A percentile compares a stretch with the other conserved stretches of the same genome.
Conservation (phyloP, 1,284 basidiomycete genomes). For the Apiotrichum sp. region DNA sequence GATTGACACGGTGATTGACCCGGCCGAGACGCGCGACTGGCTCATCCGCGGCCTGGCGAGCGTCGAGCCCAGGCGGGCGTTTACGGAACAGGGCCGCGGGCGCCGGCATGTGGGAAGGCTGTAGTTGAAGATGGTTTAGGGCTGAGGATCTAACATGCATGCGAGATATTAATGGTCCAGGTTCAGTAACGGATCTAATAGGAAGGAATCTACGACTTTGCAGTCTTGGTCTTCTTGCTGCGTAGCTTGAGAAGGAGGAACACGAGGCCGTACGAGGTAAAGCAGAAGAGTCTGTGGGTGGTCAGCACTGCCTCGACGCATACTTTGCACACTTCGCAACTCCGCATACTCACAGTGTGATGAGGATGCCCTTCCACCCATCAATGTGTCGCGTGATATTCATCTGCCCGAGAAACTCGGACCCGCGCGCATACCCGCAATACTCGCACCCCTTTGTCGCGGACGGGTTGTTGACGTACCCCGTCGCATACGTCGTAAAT, state of each 20-base stretch:
- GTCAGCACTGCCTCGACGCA: no score
- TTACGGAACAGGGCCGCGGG: background rate
- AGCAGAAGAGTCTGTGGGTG: slow-evolving; percentile 12
- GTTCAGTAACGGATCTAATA: no score
- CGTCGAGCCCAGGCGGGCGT: slow-evolving; percentile 5
- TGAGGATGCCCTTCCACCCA: slow-evolving; percentile 36
- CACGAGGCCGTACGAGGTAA: slow-evolving; percentile 30
- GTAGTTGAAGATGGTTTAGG: no score
- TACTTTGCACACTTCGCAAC: no score
- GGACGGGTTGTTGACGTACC: slow-evolving; percentile 33
- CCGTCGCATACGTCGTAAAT: slow-evolving; percentile 23
- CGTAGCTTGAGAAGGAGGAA: slow-evolving; percentile 33
- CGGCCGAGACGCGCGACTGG: slow-evolving; percentile 19
- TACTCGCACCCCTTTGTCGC: slow-evolving; percentile 33
- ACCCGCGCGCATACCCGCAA: slow-evolving; percentile 34
- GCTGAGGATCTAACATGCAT: no score
- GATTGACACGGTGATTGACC: slow-evolving; percentile 19
- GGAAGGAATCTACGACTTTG: background rate
- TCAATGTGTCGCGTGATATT: slow-evolving; percentile 28
- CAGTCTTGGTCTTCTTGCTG: slow-evolving; percentile 31
- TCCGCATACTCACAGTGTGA: slow-evolving; percentile 18
- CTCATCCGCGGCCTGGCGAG: slow-evolving; percentile 9
- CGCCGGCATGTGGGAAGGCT: no score
- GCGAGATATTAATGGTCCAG: no score
- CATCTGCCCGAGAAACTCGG: slow-evolving; percentile 32